Percentiles rank a stretch among this genome's conserved stretches.
Evolutionary conservation across 495 filamentous ascomycete species (phyloP).

Genomic region (Aspergillus diversus): DNA sequence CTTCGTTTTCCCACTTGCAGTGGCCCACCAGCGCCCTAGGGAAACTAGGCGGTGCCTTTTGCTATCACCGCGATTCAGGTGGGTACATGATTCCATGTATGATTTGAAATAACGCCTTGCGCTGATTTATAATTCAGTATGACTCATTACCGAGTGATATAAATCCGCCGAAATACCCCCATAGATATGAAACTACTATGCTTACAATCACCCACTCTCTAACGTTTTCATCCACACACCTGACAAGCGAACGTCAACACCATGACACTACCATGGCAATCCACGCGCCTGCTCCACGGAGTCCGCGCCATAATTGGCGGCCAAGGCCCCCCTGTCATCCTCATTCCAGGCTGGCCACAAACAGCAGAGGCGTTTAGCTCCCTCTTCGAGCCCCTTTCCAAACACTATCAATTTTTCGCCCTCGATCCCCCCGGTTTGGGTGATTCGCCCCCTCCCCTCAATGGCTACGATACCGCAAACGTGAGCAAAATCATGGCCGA

Average conservation of each 20-base stretch:
- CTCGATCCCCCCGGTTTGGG: slow-evolving; percentile 32
- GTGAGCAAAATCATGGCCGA: slow-evolving; percentile 31
- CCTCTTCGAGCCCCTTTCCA: slow-evolving; percentile 30
- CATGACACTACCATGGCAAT: slow-evolving; percentile 30
- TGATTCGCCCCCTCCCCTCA: slow-evolving; percentile 19
- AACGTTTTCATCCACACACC: neutral
- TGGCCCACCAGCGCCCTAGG: too few relatives aligned
- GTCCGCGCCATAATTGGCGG: slow-evolving; percentile 32
- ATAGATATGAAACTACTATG: neutral
- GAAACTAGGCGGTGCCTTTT: too few relatives aligned
- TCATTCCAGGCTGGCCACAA: slow-evolving; percentile 34
- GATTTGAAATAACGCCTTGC: too few relatives aligned
- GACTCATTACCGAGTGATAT: slow-evolving; percentile 3
- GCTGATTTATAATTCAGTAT: neutral
- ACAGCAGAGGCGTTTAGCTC: slow-evolving; percentile 32
- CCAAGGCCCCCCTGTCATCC: slow-evolving; percentile 28
- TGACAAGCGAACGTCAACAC: slow-evolving; percentile 34
- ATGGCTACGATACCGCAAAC: slow-evolving; percentile 29
- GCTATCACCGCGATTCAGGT: too few relatives aligned
- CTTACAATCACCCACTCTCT: neutral
- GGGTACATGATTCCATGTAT: too few relatives aligned
- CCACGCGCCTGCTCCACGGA: slow-evolving; percentile 30
- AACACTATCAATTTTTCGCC: slow-evolving; percentile 30
- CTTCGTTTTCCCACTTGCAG: too few relatives aligned
- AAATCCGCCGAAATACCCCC: slow-evolving; percentile 1